phyloP scores from a whole-genome alignment of 2,329 filamentous ascomycete species.

The Coniochaeta sp. region DNA sequence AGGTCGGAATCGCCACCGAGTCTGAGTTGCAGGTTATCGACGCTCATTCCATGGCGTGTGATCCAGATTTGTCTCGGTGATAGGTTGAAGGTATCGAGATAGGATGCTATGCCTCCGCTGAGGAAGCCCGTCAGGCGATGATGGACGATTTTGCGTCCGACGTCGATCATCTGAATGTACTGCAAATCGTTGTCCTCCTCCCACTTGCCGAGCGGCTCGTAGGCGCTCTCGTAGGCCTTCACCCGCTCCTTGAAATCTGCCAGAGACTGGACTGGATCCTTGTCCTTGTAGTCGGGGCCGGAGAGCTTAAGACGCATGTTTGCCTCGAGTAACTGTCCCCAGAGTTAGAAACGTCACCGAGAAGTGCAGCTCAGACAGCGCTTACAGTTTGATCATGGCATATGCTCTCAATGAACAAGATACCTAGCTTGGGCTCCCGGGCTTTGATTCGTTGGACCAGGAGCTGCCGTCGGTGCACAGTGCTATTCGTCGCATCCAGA shows the following conservation, averaged over 20 bases:
- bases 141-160: constrained; percentile 87
- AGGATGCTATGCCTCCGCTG: constrained; percentile 86
- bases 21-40: constrained; percentile 79
- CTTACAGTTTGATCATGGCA: constrained; percentile 69
- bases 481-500: constrained; percentile 96
- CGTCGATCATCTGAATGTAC: constrained; percentile 97
- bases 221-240: constrained; percentile 87
- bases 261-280: constrained; percentile 78
- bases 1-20: constrained; percentile 87
- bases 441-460: constrained; percentile 78
- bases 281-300: constrained; percentile 91
- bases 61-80: constrained; percentile 97
- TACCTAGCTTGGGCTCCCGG: constrained; percentile 79
- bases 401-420: constrained; percentile 91
- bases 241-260: constrained; percentile 91
- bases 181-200: constrained; percentile 88
- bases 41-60: constrained; percentile 85
- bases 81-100: constrained; percentile 93
- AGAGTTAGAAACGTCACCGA: background rate
- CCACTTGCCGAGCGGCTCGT: constrained; percentile 81
- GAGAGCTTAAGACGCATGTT: constrained; percentile 97
- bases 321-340: constrained; percentile 64
- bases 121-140: constrained; percentile 89
- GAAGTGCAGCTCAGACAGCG: background rate
- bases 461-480: constrained; percentile 72